Evolutionary conservation across 108 stramenopile species (phyloP), one percentile per base, ranked within the genome.

Genomic region (Seminavis robusta): DNA sequence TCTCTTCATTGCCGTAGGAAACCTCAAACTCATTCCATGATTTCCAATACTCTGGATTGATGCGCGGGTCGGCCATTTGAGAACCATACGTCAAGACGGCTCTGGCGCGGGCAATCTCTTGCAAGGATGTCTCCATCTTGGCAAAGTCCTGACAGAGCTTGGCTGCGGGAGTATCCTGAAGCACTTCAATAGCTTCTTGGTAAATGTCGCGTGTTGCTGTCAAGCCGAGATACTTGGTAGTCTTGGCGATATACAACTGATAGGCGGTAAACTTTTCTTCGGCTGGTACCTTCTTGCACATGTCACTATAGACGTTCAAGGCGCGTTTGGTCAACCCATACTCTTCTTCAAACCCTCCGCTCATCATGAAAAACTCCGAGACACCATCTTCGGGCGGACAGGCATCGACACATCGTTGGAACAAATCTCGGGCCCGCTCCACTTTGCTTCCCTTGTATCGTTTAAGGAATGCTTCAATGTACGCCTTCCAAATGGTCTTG

Each of bases 11-110:
- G 10, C 99, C 99, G 64, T 95, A 81, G 3, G 76, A 65, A 45
- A 97, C 92, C 66, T 99, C 98, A 74, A 99, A 98, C 47, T 98
- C 98, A 37, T 95, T 92, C 99, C 99, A 99, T 5, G 69, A 57
- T 31, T 71, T 74, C 97, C 97, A 99, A 59, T 92, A 98, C 29
- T 83, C 75, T 1, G 86, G 81, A 59, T 93, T 73, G 20, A 79
- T 61, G 23, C 91, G 60, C 0, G 97, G 97, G 69, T 98, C 96
- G 25, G 95, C 96, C 58, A 97, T 93, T 70, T 97, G 97, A 5
- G 95, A 86, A 23, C 96, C 97, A 62, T 98, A 95, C 0, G 76
- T 64, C 21, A 81, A 70, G 0, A 96, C 74, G 4, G 92, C 94
- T 4, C 99, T 62, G 2, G 97, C 99, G 32, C 99, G 84, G 44